A percentile compares a stretch with the other conserved stretches of the same genome.
These are phyloP conservation scores for Phialocephala subalpina DNA, from an alignment of 2,329 filamentous ascomycete genomes.

Conservation along the genomic window DNA sequence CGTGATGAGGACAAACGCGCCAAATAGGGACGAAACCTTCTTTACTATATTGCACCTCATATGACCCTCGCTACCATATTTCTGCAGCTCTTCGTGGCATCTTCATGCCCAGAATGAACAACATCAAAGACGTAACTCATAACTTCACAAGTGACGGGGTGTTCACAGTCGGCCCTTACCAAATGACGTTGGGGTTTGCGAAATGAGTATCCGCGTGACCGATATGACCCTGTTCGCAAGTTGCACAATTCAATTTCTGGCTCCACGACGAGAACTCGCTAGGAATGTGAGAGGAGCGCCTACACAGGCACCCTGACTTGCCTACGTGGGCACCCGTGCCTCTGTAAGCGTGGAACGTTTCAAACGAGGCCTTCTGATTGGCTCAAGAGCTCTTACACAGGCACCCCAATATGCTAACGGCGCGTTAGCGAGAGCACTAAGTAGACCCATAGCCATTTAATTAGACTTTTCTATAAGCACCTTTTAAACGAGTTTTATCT, in stretches of 20 bases:
- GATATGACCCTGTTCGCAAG: neutral
- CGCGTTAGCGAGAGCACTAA: too few species aligned
- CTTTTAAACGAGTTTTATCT: too few species aligned
- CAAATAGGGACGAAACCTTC: neutral
- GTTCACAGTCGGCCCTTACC: neutral
- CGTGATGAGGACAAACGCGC: constrained; percentile 2
- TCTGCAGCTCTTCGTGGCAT: neutral
- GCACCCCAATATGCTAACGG: too few species aligned
- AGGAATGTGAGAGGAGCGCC: neutral
- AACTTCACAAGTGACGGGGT: neutral
- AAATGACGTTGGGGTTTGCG: neutral
- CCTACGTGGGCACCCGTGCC: too few species aligned
- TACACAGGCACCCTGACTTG: too few species aligned
- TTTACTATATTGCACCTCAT: neutral
- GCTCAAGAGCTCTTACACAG: too few species aligned
- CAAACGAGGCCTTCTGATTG: too few species aligned
- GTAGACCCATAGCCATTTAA: too few species aligned
- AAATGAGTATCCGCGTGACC: neutral
- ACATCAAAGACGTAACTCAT: neutral
- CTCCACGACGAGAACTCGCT: neutral
- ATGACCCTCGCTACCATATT: constrained; percentile 4
- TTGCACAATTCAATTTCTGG: neutral
- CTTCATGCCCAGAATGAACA: neutral
- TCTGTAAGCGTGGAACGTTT: too few species aligned
- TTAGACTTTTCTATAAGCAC: too few species aligned